Base-by-base conservation (phyloP, 1,284 basidiomycete genomes). In the Ganoderma meredithae region DNA sequence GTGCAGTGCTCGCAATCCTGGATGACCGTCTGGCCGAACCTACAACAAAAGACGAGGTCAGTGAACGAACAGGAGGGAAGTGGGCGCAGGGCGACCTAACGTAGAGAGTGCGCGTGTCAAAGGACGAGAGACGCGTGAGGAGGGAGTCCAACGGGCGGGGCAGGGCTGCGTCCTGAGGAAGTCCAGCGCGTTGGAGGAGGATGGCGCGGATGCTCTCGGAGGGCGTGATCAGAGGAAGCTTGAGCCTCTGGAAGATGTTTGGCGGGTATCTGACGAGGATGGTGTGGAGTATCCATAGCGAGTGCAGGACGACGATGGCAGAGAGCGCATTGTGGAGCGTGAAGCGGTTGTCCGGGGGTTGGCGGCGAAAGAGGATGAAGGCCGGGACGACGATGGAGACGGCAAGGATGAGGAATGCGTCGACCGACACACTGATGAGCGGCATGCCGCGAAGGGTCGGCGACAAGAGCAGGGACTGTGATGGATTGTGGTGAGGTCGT, bases 1-100 rank as follows among this genome's bases (percentile, higher is more conserved):
- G 81, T 81, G 77, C 91, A 93, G 75, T 89, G 86, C 22, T 83
- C 81, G 77, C 91, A 93, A 13, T 83, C 84, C 62, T 88, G 82
- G 13, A 93, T 76, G 2, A 85, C 84, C 31, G 83, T 78, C 76
- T 93, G 92, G 25, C 92, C 92, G 68, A 91, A 90, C 69, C 91
- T 72, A 52, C 17, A 40, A n/a, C n/a, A 15, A 17, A n/a, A 13
- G 22, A 19, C 47, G 40, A 31, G 36, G 19, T 49, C 4, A 62
- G 19, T 58, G 47, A 13, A 40, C n/a, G 41, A 90, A 70, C 22
- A 52, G 22, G n/a, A 33, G n/a, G 49, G 4, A 13, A 44, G 27
- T 13, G 2, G n/a, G 43, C 10, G 22, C 59, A n/a, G 60, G 67
- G 62, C 19, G 49, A 90, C 90, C 88, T 83, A 74, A 88, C 82